Evolutionary conservation across 768 basidiomycete species (phyloP).

Genomic region (Termitomyces sp.): DNA sequence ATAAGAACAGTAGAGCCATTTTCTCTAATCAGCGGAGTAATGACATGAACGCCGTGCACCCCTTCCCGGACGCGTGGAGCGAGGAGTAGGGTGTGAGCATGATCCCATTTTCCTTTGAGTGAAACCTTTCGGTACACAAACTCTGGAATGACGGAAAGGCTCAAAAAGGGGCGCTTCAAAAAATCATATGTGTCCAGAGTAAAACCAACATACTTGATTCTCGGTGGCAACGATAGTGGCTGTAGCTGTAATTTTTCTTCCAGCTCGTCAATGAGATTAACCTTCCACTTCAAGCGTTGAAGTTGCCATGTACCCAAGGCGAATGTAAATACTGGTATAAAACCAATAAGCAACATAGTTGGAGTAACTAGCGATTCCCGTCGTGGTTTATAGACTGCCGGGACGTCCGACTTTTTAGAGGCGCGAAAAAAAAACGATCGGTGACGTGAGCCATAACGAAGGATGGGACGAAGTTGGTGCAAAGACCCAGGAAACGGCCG

Average conservation of each 20-base stretch:
- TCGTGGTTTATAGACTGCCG: conserved; percentile 52
- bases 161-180: conserved; percentile 20
- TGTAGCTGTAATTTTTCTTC: conserved; percentile 83
- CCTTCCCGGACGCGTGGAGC: conserved; percentile 88
- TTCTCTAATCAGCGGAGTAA: conserved; percentile 80
- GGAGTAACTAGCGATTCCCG: conserved; percentile 64
- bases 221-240: conserved; percentile 74
- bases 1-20: conserved; percentile 85
- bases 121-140: conserved; percentile 86
- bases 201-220: conserved; percentile 70
- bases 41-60: conserved; percentile 80
- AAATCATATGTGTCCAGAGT: conserved; percentile 8
- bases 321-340: conserved; percentile 89
- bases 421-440: conserved; percentile 5
- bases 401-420: conserved; percentile 27
- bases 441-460: conserved; percentile 4
- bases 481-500: conserved; percentile 1
- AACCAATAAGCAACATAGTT: conserved; percentile 70
- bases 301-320: conserved; percentile 93
- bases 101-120: conserved; percentile 76
- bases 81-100: conserved; percentile 72
- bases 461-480: background rate
- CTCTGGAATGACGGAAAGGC: conserved; percentile 75
- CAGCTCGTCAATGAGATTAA: conserved; percentile 88
- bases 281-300: conserved; percentile 91